Conservation (phyloP, 2,329 filamentous ascomycete genomes). For the Exophiala spinifera region DNA sequence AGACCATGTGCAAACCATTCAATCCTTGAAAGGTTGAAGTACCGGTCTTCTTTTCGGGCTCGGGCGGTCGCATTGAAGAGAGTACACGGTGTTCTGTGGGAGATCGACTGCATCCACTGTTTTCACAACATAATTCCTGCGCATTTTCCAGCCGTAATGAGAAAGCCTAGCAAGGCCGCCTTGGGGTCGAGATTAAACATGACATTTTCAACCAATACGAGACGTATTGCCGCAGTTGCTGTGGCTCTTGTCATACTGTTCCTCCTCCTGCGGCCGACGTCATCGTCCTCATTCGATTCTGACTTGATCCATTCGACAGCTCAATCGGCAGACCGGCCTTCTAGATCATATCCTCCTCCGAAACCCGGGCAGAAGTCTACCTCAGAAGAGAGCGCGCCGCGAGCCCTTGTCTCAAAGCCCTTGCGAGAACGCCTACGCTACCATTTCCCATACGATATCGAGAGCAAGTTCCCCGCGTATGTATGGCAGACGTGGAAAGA, state of each 20-base stretch:
- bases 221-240: constrained; percentile 52
- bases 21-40: background rate
- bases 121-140: background rate
- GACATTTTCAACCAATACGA: constrained; percentile 3
- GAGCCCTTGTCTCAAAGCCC: constrained; percentile 69
- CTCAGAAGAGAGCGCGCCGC: constrained; percentile 59
- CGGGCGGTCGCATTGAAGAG: background rate
- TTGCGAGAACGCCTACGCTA: constrained; percentile 80
- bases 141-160: background rate
- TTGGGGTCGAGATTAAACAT: background rate
- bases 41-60: background rate
- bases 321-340: constrained; percentile 33
- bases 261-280: constrained; percentile 65
- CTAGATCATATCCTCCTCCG: constrained; percentile 30
- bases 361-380: constrained; percentile 40
- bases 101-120: background rate
- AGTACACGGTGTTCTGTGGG: background rate
- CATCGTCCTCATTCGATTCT: constrained; percentile 49
- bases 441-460: constrained; percentile 88
- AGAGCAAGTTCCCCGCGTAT: constrained; percentile 88
- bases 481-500: constrained; percentile 99
- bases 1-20: background rate
- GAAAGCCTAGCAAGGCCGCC: background rate
- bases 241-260: constrained; percentile 66
- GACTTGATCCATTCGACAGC: constrained; percentile 29